Evolutionary conservation across 2,329 filamentous ascomycete genomes (phyloP), one percentile per base, ranked within the genome.

Genomic region (Scedosporium apiospermum): DNA sequence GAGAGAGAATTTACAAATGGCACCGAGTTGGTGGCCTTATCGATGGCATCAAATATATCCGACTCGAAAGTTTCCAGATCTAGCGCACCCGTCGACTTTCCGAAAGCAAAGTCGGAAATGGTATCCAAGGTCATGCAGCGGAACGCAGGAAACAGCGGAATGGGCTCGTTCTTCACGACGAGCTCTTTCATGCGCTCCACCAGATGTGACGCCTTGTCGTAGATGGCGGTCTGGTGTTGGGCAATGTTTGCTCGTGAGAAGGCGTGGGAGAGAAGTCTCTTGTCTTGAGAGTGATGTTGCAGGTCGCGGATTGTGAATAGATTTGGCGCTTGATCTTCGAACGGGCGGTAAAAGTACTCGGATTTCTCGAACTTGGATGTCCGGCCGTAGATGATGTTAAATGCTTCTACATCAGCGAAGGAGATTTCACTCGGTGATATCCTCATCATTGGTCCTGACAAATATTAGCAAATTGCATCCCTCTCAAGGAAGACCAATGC

Each of bases 401-500:
- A 62, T 6, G 51, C 51, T 12, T 26, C 51, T 16, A 26, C 51
- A 9, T 26, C 51, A 5, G 21, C 57, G 57, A 64, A 14, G 1
- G 63, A 64, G 3, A 64, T 57, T 18, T 64, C 63, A 18, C 63
- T 63, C 5, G 63, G 63, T 7, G 63, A 64, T 21, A 57, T 57
- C 21, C 51, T 18, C 21, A 57, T 21, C 21, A 57, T 27, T 7
- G 63, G 63, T n/a, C 63, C 63, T 64, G 7, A 14, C 30, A 23
- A 57, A 51, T 55, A 23, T 55, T 14, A 60, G 12, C 26, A 30
- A 21, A 4, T 18, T 6, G 6, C 18, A 6, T 16, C 34, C 46
- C 38, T 7, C 27, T 38, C 7, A n/a, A 21, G 42, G 27, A 23
- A 1, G 27, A 26, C 10, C 59, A n/a, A 14, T 6, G 44, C 34